Conservation (phyloP, 768 basidiomycete genomes). For the Russula ochroleuca region DNA sequence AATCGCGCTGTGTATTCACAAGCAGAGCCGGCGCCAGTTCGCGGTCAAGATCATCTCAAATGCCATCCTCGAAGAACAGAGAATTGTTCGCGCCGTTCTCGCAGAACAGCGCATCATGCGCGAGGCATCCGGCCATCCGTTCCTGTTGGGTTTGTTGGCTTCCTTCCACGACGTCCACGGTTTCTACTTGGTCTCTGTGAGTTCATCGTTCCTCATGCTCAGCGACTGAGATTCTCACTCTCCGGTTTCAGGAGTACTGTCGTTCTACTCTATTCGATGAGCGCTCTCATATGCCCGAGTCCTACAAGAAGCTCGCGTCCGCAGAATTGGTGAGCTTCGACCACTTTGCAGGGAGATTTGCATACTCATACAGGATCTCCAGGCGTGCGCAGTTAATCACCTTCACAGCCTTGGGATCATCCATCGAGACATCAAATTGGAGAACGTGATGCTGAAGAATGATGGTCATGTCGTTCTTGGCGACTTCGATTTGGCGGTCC, state of each 20-base stretch:
- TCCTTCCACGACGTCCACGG: constrained; percentile 29
- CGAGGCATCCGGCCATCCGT: constrained; percentile 21
- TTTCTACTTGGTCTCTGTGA: constrained; percentile 31
- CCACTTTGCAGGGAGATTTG: neutral
- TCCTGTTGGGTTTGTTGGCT: constrained; percentile 29
- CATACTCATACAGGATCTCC: constrained; percentile 8
- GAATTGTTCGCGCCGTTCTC: constrained; percentile 6
- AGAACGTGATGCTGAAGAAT: constrained; percentile 89
- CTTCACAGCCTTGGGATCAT: constrained; percentile 89
- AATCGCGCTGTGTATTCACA: constrained; percentile 29
- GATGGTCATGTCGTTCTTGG: constrained; percentile 86
- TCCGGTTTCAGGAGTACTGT: constrained; percentile 29
- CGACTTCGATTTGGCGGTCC: constrained; percentile 61
- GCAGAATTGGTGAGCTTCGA: constrained; percentile 35
- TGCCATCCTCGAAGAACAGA: constrained; percentile 5
- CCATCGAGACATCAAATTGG: constrained; percentile 93
- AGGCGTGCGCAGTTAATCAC: constrained; percentile 66
- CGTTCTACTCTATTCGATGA: constrained; percentile 19
- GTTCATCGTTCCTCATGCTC: neutral
- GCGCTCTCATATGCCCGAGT: constrained; percentile 12
- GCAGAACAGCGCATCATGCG: constrained; percentile 15
- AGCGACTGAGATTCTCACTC: neutral
- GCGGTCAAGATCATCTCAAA: constrained; percentile 31
- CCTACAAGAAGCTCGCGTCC: constrained; percentile 33
- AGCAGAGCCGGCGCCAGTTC: constrained; percentile 16